A percentile compares a stretch with the other conserved stretches of the same genome.
These are phyloP conservation scores for Blastocystis sp. DNA, from an alignment of 352 stramenopile species.

Conservation along the genomic window DNA sequence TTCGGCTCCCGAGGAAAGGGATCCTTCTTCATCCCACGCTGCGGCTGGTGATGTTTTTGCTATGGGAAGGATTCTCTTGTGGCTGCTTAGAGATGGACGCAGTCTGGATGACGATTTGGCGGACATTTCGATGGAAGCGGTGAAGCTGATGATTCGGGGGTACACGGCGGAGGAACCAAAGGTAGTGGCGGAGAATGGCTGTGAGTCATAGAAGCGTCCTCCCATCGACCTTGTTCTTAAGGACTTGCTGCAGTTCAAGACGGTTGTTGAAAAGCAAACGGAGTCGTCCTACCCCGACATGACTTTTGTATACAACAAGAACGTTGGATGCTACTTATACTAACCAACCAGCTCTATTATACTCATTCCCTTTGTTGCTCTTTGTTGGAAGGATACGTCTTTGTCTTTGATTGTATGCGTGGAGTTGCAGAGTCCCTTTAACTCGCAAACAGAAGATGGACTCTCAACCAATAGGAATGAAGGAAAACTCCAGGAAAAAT, in stretches of 20 bases:
- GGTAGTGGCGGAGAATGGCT: neutral
- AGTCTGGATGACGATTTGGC: neutral
- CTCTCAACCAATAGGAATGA: no score
- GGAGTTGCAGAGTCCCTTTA: no score
- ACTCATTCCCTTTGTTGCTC: no score
- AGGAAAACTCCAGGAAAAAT: no score
- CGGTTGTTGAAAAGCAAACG: neutral
- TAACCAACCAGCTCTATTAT: neutral
- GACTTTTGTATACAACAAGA: constrained; percentile 17
- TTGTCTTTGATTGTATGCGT: no score
- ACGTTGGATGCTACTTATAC: constrained; percentile 11
- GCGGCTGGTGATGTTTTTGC: constrained; percentile 13
- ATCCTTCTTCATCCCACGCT: neutral
- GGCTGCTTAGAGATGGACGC: neutral
- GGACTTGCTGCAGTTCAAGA: constrained; percentile 2
- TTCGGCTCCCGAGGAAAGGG: neutral
- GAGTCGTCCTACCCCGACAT: neutral
- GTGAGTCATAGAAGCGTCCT: neutral
- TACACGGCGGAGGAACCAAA: neutral
- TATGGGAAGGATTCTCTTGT: neutral
- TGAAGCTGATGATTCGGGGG: neutral
- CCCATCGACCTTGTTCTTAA: neutral
- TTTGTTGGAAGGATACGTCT: no score
- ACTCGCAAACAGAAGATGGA: no score
- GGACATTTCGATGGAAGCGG: neutral